Evolutionary conservation across 2,329 filamentous ascomycete species (phyloP), one percentile per base, ranked within the genome.

Genomic region (Colletotrichum orbiculare): DNA sequence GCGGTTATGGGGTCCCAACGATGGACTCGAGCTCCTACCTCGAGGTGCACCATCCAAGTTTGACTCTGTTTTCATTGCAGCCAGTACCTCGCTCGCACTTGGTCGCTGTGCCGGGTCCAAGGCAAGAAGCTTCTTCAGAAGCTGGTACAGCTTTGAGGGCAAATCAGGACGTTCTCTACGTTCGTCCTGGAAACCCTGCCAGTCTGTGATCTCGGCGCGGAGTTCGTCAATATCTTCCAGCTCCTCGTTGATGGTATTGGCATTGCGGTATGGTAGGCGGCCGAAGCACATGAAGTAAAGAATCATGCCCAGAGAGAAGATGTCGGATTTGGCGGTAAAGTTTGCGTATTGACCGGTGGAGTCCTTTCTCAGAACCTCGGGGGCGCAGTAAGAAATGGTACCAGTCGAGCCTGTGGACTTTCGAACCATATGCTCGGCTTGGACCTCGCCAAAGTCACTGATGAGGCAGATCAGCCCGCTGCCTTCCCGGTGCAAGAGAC

Each of bases 261-360:
- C 93, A 70, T 91, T 92, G 33, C 80, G 83, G 74, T 98, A 99
- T 0, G 96, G 96, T 10, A 99, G 84, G 50, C 90, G 86, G 2
- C 91, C 93, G 74, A 99, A 99, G 75, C 96, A 99, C 84, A 99
- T 91, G 74, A 99, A 99, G 76, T 98, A 97, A 4, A 99, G 85
- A 60, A 98, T 98, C 95, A 99, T 97, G 53, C 96, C 96, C 0
- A 99, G 82, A 1, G 94, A 97, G 77, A 99, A 99, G n/a, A 99
- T 91, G 73, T 99, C 96, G 0, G 94, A 97, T 74, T 98, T 99
- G 34, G 93, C 94, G 0, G 94, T 97, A 73, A 99, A 99, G 74
- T 98, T 97, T 8, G 92, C 94, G 71, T 92, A 95, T 1, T 85
- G 85, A 0, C 95, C 95, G 35, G 82, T 83, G 0, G 85, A 78